phyloP scores from a whole-genome alignment of 192 early-diverging fungal species.

The Coemansia sp. region DNA sequence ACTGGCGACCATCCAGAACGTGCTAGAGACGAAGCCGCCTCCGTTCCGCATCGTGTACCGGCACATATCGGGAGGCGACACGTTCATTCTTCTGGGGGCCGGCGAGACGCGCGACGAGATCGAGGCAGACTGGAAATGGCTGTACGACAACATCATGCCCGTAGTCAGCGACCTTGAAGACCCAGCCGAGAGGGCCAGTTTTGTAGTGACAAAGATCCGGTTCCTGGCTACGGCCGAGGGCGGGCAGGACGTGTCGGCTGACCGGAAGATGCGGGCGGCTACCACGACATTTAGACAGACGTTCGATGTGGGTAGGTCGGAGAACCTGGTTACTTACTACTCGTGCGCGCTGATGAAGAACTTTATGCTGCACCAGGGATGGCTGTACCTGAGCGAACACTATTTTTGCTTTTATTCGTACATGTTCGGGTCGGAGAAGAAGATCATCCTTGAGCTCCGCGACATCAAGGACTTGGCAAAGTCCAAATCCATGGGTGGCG shows the following conservation, averaged over 20 bases:
- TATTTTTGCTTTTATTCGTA: constrained; percentile 95
- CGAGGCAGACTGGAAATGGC: constrained; percentile 90
- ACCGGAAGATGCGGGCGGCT: constrained; percentile 86
- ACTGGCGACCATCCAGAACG: constrained; percentile 90
- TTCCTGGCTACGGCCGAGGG: constrained; percentile 75
- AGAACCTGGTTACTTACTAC: constrained; percentile 94
- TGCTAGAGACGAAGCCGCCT: constrained; percentile 91
- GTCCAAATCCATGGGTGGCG: constrained; percentile 87
- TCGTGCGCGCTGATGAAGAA: constrained; percentile 82
- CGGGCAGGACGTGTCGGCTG: constrained; percentile 66
- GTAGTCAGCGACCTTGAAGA: constrained; percentile 74
- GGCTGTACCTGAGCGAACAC: constrained; percentile 95
- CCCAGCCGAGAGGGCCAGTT: constrained; percentile 75
- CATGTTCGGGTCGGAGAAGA: constrained; percentile 89
- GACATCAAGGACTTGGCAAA: constrained; percentile 86
- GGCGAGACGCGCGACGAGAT: constrained; percentile 78
- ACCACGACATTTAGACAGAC: constrained; percentile 84
- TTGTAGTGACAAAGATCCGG: constrained; percentile 87
- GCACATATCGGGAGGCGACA: constrained; percentile 54
- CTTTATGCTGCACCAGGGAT: constrained; percentile 87
- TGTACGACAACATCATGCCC: constrained; percentile 72
- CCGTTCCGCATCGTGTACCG: constrained; percentile 86
- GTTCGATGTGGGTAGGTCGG: constrained; percentile 75
- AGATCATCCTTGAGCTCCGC: constrained; percentile 86
- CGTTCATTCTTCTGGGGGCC: constrained; percentile 78